A percentile compares a stretch with the other conserved stretches of the same genome.
phyloP scores from a whole-genome alignment of 805 yeast species.

The Saccharomyces kudriavzevii region DNA sequence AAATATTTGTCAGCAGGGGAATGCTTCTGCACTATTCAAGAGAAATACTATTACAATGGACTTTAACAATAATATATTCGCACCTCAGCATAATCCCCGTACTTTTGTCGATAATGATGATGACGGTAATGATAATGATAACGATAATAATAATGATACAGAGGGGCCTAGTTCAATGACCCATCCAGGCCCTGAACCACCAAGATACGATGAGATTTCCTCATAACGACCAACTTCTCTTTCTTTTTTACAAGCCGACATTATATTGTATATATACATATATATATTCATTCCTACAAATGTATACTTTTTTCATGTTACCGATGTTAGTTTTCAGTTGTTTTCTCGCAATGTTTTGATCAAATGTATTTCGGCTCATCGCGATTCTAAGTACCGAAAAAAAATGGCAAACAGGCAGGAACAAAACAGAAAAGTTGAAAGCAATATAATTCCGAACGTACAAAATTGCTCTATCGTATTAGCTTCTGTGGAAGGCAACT shows the following conservation, averaged over 20 bases:
- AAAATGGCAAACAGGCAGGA: neutral
- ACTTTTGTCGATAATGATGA: neutral
- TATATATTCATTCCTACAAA: neutral
- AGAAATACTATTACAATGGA: neutral
- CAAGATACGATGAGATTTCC: constrained; percentile 2
- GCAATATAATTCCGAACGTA: neutral
- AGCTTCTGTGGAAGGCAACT: neutral
- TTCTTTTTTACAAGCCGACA: neutral
- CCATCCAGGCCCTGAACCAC: constrained; percentile 1
- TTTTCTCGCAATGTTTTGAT: neutral
- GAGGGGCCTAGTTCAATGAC: neutral
- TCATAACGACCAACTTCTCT: neutral
- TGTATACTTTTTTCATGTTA: neutral
- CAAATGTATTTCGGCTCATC: neutral
- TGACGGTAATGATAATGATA: constrained; percentile 1
- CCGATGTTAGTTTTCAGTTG: neutral
- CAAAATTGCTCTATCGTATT: neutral
- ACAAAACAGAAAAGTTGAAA: neutral
- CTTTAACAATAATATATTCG: neutral
- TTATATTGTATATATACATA: neutral
- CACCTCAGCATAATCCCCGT: neutral
- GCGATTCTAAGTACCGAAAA: neutral
- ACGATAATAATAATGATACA: neutral
- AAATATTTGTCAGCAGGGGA: neutral
- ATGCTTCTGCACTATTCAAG: neutral